These are phyloP conservation scores for Tripterygium wilfordii DNA, from an alignment of 177 flowering plant species.

Conservation along the genomic window DNA sequence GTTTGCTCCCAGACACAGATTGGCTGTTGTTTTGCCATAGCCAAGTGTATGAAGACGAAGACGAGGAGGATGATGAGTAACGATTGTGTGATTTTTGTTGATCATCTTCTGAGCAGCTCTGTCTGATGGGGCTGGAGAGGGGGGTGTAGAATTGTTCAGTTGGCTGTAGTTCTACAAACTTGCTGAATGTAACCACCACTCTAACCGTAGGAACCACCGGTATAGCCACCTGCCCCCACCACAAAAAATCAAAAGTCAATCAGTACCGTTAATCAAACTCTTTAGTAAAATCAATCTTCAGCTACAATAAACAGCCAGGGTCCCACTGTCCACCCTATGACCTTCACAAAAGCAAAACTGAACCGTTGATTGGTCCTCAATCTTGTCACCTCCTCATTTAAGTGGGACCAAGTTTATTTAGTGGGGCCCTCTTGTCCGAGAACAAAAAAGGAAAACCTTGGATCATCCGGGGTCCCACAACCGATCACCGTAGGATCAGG, in stretches of 20 bases:
- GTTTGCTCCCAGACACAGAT: constrained; percentile 14
- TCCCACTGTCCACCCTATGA: too few species aligned
- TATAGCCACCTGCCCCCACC: constrained; percentile 63
- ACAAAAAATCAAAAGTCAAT: constrained; percentile 2
- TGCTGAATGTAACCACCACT: constrained; percentile 88
- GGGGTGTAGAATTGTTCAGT: constrained; percentile 80
- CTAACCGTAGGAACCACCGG: constrained; percentile 97
- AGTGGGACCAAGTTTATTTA: too few species aligned
- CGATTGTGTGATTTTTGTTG: constrained; percentile 13
- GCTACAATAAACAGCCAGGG: too few species aligned
- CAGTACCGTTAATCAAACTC: not conserved
- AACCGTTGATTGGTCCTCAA: too few species aligned
- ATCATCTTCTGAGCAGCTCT: constrained; percentile 24
- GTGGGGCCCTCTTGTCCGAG: too few species aligned
- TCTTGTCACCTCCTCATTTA: too few species aligned
- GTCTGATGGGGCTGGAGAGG: constrained; percentile 60
- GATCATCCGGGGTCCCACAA: too few species aligned
- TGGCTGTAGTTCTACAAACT: constrained; percentile 69
- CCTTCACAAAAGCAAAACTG: too few species aligned
- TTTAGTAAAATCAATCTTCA: too few species aligned
- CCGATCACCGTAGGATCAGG: too few species aligned
- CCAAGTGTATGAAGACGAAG: constrained; percentile 21
- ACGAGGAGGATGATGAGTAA: constrained; percentile 19
- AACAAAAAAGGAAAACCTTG: too few species aligned
- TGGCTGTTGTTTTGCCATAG: constrained; percentile 34